These are phyloP conservation scores for Thuja plicata DNA, from an alignment of 83 land plant species.

Conservation along the genomic window DNA sequence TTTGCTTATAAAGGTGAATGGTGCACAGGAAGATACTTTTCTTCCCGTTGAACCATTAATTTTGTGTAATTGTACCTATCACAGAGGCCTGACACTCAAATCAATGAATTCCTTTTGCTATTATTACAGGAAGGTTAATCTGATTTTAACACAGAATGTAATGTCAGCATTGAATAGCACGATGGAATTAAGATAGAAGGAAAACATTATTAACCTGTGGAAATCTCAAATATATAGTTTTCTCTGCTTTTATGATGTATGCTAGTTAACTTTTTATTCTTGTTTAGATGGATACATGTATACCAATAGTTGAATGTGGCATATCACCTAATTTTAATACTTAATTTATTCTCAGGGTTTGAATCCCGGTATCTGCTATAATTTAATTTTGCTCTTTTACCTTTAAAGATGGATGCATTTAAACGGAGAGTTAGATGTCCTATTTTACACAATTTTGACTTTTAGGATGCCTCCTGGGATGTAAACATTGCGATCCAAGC, in stretches of 20 bases:
- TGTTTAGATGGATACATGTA: background rate
- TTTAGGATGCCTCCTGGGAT: background rate
- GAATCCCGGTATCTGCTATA: background rate
- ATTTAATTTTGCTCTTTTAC: background rate
- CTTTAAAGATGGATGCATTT: background rate
- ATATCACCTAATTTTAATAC: background rate
- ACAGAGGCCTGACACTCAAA: background rate
- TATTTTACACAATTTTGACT: background rate
- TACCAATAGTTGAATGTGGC: background rate
- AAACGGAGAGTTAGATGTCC: background rate
- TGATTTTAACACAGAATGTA: background rate
- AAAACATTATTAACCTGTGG: background rate
- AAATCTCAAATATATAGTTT: background rate
- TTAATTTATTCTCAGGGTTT: background rate
- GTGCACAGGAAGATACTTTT: too few relatives aligned
- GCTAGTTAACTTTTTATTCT: background rate
- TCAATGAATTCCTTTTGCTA: too few relatives aligned
- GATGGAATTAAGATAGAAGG: background rate
- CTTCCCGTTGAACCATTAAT: too few relatives aligned
- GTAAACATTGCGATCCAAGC: too few relatives aligned
- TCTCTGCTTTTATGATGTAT: background rate
- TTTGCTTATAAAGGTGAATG: background rate
- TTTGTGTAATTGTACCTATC: background rate
- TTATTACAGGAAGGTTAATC: background rate
- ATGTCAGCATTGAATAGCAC: background rate